Conservation (phyloP, 2,329 filamentous ascomycete genomes). For the Ceratocystis papillata region DNA sequence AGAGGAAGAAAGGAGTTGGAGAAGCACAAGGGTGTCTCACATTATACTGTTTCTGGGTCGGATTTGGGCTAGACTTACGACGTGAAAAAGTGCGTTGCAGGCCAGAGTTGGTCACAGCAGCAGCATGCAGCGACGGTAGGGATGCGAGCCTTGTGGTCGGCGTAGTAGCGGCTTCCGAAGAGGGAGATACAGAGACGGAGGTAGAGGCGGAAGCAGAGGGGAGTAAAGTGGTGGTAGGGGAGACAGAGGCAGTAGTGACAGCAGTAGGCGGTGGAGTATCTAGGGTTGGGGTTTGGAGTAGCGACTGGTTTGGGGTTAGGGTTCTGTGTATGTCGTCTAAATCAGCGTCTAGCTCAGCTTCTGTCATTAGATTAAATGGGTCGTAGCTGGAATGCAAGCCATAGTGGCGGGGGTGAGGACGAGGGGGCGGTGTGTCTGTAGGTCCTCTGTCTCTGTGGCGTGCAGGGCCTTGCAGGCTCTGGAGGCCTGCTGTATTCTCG, state of each 20-base stretch:
- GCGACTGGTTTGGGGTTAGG: background rate
- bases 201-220: background rate
- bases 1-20: background rate
- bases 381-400: background rate
- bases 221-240: background rate
- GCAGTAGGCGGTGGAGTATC: background rate
- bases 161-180: background rate
- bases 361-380: background rate
- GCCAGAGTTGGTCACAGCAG: slow-evolving; percentile 67
- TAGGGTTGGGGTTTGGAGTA: background rate
- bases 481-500: background rate
- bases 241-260: background rate
- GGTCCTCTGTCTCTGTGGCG: background rate
- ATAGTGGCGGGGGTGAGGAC: background rate
- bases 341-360: background rate
- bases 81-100: slow-evolving; percentile 54
- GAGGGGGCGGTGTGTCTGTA: background rate
- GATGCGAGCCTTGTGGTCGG: background rate
- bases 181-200: background rate
- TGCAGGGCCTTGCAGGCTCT: background rate
- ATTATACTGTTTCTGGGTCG: background rate
- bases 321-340: background rate
- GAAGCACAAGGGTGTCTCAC: background rate
- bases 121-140: slow-evolving; percentile 54
- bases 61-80: slow-evolving; percentile 35